Percentiles rank a stretch among this genome's conserved stretches.
Evolutionary conservation across 2,329 filamentous ascomycete genomes (phyloP).

Genomic region (Neoarthrinium moseri): DNA sequence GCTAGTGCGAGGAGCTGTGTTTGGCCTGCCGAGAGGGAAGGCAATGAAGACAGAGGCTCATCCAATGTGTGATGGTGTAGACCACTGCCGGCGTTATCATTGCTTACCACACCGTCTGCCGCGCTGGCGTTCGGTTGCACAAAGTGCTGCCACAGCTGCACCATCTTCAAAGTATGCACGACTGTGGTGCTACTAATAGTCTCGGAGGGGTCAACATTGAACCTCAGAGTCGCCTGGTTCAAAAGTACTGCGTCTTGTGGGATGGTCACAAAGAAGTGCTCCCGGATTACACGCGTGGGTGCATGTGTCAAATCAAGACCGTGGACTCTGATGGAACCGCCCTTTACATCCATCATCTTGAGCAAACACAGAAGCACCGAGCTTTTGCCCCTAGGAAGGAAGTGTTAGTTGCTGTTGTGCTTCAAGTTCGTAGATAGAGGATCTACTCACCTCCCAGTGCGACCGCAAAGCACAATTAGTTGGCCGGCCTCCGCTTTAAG

Average conservation of each 20-base stretch:
- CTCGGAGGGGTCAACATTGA: conserved; percentile 26
- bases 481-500: conserved; percentile 37
- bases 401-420: background rate
- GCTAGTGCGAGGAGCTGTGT: conserved; percentile 31
- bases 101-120: conserved; percentile 24
- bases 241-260: conserved; percentile 27
- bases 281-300: conserved; percentile 20
- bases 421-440: background rate
- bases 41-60: conserved; percentile 21
- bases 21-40: conserved; percentile 30
- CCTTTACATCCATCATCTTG: conserved; percentile 23
- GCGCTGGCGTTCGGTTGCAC: conserved; percentile 4
- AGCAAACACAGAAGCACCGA: conserved; percentile 17
- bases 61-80: conserved; percentile 22
- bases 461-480: conserved; percentile 49
- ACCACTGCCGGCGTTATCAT: background rate
- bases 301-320: conserved; percentile 23
- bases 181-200: conserved; percentile 18
- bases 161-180: conserved; percentile 12
- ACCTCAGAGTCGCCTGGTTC: conserved; percentile 24
- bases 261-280: conserved; percentile 27
- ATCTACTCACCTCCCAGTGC: conserved; percentile 44
- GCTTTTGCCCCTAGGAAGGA: conserved; percentile 35
- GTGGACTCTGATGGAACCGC: conserved; percentile 26
- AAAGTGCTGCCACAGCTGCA: conserved; percentile 16